Base-by-base conservation (phyloP, 169 alveolate genomes). In the Eimeria praecox region DNA sequence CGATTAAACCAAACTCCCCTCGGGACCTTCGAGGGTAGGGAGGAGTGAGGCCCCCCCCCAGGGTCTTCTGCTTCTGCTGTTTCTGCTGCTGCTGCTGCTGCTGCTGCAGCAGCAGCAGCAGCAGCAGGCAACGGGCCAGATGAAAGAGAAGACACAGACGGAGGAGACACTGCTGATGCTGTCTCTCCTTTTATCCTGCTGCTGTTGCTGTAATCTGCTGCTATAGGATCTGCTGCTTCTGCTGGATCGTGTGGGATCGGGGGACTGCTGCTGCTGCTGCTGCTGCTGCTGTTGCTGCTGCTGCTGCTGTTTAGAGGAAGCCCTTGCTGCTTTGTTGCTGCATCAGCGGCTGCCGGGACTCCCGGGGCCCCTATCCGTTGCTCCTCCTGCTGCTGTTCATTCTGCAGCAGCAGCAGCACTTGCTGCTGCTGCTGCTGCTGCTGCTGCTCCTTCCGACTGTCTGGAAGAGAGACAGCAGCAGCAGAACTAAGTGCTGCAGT, bases 1-100 rank as follows among this genome's bases (percentile, higher is more conserved):
- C 95, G 95, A 69, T 90, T 90, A 66, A 49, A 90, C 95, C 95
- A 90, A 12, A 90, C 95, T 0, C 95, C 95, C 20, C 95, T 90
- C 27, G 95, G 95, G 20, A 90, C 95, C 30, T 83, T 83, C 16
- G 91, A 46, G 54, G 91, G 71, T 3, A 83, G 52, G 35, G 91
- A n/a, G 9, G 75, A 0, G n/a, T 62, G 42, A 33, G 46, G 69
- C 4, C 73, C 91, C 52, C 46, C 91, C 75, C 42, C 59, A 10
- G 77, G 54, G 42, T 33, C 91, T 54, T 62, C 91, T 52, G 38
- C 91, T 54, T n/a, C 91, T 52, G 71, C 91, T 46, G 71, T 27
- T 83, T 35, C 77, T 33, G 75, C 71, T 52, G 77, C 42, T 30
- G 73, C 91, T 27, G 77, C 75, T 83, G 75, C 71, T 83, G 91